These are phyloP conservation scores for Arthrobotrys iridis DNA, from an alignment of 2,329 filamentous ascomycete species.

Conservation along the genomic window DNA sequence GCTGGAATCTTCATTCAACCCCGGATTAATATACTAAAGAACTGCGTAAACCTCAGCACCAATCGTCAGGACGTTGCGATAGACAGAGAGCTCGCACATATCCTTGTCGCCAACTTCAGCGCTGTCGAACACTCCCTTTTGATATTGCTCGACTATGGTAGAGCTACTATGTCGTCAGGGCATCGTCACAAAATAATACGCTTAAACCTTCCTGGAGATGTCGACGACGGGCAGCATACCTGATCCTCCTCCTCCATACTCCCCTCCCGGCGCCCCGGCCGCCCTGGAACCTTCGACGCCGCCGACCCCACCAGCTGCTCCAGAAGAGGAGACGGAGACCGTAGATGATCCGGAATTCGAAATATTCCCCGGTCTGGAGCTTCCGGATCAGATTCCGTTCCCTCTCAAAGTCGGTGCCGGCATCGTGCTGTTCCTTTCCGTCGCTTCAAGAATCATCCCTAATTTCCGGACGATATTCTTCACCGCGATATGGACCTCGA, in stretches of 20 bases:
- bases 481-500: slow-evolving; percentile 50
- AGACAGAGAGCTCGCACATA: background rate
- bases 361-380: slow-evolving; percentile 29
- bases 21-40: background rate
- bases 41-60: background rate
- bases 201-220: slow-evolving; percentile 47
- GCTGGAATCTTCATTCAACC: background rate
- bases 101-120: background rate
- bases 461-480: slow-evolving; percentile 53
- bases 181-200: slow-evolving; percentile 42
- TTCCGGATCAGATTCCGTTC: slow-evolving; percentile 46
- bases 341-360: slow-evolving; percentile 23
- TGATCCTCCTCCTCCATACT: slow-evolving; percentile 53
- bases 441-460: slow-evolving; percentile 47
- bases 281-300: slow-evolving; percentile 12
- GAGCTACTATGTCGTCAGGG: slow-evolving; percentile 45
- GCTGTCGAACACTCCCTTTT: background rate
- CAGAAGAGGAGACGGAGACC: slow-evolving; percentile 7
- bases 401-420: slow-evolving; percentile 48
- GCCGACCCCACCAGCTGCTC: background rate
- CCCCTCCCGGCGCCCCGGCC: slow-evolving; percentile 40
- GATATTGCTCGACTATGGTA: slow-evolving; percentile 29
- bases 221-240: slow-evolving; percentile 54
- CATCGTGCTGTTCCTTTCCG: slow-evolving; percentile 49
- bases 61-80: background rate